Base-by-base conservation (phyloP, 2,329 filamentous ascomycete species). In the Cordyceps farinosa region DNA sequence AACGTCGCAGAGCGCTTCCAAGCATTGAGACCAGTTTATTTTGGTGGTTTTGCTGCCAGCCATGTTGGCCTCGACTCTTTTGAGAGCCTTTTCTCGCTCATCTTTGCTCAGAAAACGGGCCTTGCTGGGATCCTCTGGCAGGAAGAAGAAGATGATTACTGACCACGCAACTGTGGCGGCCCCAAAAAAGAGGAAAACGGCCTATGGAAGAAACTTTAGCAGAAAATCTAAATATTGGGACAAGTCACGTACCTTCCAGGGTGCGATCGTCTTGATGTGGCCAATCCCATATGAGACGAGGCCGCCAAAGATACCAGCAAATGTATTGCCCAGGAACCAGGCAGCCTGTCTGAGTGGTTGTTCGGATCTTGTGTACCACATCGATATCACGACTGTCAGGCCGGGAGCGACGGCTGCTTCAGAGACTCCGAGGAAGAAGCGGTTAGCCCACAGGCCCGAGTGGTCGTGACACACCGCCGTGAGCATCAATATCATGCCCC, bases 61-160 rank as follows among this genome's bases (percentile, higher is more conserved):
- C 38, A 60, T 58, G 69, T 92, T 92, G 30, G 83, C 78, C 0
- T 87, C 79, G 30, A 92, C 83, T 1, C 89, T 81, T 66, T 89
- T 87, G 48, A 91, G 77, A 0, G 87, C 88, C 47, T 89, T 77
- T 0, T 85, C 71, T 2, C 84, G 83, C 64, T 92, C 89, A 61
- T 84, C 79, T 63, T 87, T 81, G 36, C 76, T 87, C 40, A 92
- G 69, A 60, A 80, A 82, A 32, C 78, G 74, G 1, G 79, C 79
- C 0, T 80, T 80, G 0, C 77, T 70, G 1, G 59, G 59, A 15
- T 38, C 29, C 15, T 54, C 55, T 6, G 54, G 47, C 32, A 64
- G n/a, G 13, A 59, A 47, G 32, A 54, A 51, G 22, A 60, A 65
- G 38, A 60, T 29, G 17, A 36, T 45, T 27, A 44, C 27, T 3